Conservation (phyloP, 768 basidiomycete species). For the Lactifluus pinguis region DNA sequence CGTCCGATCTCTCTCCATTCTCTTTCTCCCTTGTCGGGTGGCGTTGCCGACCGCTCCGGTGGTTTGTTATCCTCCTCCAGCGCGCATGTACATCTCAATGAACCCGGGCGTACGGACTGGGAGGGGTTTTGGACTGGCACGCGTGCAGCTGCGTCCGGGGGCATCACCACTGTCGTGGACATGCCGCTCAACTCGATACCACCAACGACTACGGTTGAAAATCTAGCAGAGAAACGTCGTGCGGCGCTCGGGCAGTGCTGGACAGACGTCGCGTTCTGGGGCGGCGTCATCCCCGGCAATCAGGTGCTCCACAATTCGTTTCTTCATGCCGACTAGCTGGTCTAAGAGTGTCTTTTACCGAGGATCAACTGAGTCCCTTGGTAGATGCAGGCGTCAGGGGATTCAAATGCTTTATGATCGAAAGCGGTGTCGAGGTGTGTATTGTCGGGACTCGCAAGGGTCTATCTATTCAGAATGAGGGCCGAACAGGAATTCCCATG, state of each 20-base stretch:
- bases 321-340: neutral
- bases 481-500: constrained; percentile 78
- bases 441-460: neutral
- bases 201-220: constrained; percentile 78
- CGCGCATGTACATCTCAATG: constrained; percentile 88
- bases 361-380: constrained; percentile 64
- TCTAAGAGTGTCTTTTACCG: constrained; percentile 24
- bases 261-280: constrained; percentile 88
- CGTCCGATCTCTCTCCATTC: constrained; percentile 19
- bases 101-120: constrained; percentile 90
- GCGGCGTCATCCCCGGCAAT: constrained; percentile 90
- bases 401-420: constrained; percentile 95
- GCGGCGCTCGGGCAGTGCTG: constrained; percentile 68
- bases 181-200: constrained; percentile 99
- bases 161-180: constrained; percentile 92
- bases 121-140: constrained; percentile 94
- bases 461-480: neutral
- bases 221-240: constrained; percentile 60
- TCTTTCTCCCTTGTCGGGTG: too few relatives aligned
- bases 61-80: constrained; percentile 29
- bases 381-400: constrained; percentile 79
- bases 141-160: constrained; percentile 81
- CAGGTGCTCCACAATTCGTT: constrained; percentile 37
- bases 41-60: too few relatives aligned
- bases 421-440: constrained; percentile 85